phyloP scores from a whole-genome alignment of 2,329 filamentous ascomycete species.

The Tolypocladium amazonense region DNA sequence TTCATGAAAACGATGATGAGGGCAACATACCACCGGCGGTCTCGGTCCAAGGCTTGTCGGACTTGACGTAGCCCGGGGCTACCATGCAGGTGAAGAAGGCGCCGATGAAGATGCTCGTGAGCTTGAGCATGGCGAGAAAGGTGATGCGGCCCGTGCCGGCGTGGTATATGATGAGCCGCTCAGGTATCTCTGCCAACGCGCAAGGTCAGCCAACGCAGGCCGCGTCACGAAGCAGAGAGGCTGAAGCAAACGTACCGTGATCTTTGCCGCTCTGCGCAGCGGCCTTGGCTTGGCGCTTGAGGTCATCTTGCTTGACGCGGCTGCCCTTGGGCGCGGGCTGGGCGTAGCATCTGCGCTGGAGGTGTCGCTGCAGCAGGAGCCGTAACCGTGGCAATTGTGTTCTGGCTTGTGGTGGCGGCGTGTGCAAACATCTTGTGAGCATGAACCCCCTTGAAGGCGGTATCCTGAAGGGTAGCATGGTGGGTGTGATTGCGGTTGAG shows the following conservation, averaged over 20 bases:
- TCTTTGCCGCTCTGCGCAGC: conserved; percentile 10
- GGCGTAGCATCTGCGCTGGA: conserved; percentile 16
- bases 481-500: not conserved
- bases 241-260: conserved; percentile 5
- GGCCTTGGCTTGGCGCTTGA: conserved; percentile 15
- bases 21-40: conserved; percentile 25
- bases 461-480: conserved; percentile 3
- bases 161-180: conserved; percentile 62
- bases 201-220: not conserved
- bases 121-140: conserved; percentile 59
- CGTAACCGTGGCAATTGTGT: conserved; percentile 1
- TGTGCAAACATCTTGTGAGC: not conserved
- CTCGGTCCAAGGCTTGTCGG: conserved; percentile 24
- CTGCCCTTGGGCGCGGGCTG: conserved; percentile 4
- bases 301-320: conserved; percentile 10
- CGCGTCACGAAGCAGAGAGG: not conserved
- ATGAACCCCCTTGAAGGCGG: not conserved
- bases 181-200: conserved; percentile 35
- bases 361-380: conserved; percentile 8
- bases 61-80: conserved; percentile 45
- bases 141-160: conserved; percentile 56
- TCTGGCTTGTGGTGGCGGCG: not conserved
- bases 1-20: not conserved
- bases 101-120: conserved; percentile 61
- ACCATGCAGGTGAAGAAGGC: conserved; percentile 54